These are phyloP conservation scores for Penicillium brevicompactum DNA, from an alignment of 2,329 filamentous ascomycete species.

Conservation along the genomic window DNA sequence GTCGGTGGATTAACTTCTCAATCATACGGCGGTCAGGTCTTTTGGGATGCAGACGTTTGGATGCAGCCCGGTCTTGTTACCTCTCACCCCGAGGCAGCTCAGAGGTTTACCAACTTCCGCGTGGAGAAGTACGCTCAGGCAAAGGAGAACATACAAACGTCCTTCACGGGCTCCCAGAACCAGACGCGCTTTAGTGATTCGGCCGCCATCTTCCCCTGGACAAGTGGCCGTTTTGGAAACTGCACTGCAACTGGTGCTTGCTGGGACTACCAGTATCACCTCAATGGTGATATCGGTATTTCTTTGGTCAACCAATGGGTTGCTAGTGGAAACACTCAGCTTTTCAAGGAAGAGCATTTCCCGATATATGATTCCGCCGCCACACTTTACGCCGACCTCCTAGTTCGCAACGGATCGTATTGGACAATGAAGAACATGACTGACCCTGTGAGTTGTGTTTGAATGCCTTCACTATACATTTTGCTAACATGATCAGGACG, in stretches of 20 bases:
- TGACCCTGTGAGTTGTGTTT: constrained; percentile 60
- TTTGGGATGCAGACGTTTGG: constrained; percentile 69
- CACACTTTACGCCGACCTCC: constrained; percentile 61
- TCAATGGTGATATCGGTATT: constrained; percentile 70
- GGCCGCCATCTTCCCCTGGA: constrained; percentile 69
- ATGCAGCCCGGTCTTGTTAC: constrained; percentile 69
- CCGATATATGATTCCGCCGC: constrained; percentile 67
- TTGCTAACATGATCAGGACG: constrained; percentile 48
- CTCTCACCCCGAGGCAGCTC: constrained; percentile 62
- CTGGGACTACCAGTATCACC: constrained; percentile 72
- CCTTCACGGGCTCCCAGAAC: constrained; percentile 62
- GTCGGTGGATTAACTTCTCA: constrained; percentile 70
- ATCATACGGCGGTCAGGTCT: constrained; percentile 67
- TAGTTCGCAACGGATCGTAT: constrained; percentile 61
- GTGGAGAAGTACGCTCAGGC: constrained; percentile 62
- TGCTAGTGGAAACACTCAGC: constrained; percentile 59
- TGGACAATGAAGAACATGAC: constrained; percentile 66
- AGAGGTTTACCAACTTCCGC: constrained; percentile 67
- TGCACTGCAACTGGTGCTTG: constrained; percentile 67
- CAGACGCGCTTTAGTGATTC: constrained; percentile 58
- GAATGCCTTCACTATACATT: neutral
- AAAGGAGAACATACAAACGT: constrained; percentile 58
- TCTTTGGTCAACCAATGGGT: constrained; percentile 64
- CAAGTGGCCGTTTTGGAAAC: constrained; percentile 66
- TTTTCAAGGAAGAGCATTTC: constrained; percentile 58